Conservation (phyloP, 352 stramenopile genomes). For the Globisporangium canariense region DNA sequence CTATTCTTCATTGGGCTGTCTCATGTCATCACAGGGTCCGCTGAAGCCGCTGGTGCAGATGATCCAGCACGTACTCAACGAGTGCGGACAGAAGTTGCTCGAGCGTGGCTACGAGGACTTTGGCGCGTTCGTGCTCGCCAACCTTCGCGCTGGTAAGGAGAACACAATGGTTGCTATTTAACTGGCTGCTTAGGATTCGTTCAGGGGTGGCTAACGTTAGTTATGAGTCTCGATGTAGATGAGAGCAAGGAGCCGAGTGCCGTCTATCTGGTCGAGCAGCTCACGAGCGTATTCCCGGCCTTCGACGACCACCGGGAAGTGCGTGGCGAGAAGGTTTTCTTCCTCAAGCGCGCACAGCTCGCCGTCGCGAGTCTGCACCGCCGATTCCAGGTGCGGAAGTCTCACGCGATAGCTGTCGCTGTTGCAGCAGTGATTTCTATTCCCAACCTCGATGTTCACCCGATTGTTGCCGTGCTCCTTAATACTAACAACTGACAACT, state of each 20-base stretch:
- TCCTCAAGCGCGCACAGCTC: slow-evolving; percentile 77
- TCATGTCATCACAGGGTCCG: slow-evolving; percentile 34
- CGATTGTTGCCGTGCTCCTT: not conserved
- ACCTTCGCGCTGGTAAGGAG: slow-evolving; percentile 25
- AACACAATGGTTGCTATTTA: not conserved
- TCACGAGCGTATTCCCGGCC: slow-evolving; percentile 58
- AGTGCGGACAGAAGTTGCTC: slow-evolving; percentile 54
- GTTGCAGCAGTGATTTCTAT: no score
- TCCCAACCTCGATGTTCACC: no score
- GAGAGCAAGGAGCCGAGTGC: slow-evolving; percentile 33
- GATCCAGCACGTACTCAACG: slow-evolving; percentile 55
- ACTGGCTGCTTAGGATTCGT: not conserved
- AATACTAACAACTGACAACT: not conserved
- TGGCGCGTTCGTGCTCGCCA: slow-evolving; percentile 68
- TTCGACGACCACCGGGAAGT: slow-evolving; percentile 67
- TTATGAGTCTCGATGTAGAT: not conserved
- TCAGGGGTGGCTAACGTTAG: not conserved
- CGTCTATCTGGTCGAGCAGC: slow-evolving; percentile 42
- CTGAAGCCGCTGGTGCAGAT: slow-evolving; percentile 65
- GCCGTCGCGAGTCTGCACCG: slow-evolving; percentile 46
- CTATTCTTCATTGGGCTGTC: not conserved
- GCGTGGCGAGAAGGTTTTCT: slow-evolving; percentile 43
- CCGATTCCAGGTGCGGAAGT: slow-evolving; percentile 51
- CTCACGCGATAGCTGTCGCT: no score
- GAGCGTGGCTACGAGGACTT: slow-evolving; percentile 58